Conservation (phyloP, 768 basidiomycete species). For the Krasilnikovozyma curviuscula region DNA sequence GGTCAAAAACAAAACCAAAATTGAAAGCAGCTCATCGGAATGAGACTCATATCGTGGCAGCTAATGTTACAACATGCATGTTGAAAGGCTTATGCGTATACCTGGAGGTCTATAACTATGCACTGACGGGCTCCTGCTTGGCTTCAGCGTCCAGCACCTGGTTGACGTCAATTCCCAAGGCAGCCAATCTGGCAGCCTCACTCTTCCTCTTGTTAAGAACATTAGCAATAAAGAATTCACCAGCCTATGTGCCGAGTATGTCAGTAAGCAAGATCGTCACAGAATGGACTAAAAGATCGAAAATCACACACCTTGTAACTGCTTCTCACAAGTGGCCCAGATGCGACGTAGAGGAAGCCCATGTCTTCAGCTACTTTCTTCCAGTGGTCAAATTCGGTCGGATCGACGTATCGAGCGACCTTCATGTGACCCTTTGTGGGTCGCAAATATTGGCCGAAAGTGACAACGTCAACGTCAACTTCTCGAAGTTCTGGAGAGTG, state of each 20-base stretch:
- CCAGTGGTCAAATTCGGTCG: slow-evolving; percentile 82
- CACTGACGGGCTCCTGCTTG: too few species aligned
- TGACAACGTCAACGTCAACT: slow-evolving; percentile 83
- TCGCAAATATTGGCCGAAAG: slow-evolving; percentile 99
- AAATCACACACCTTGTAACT: slow-evolving; percentile 70
- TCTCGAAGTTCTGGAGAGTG: slow-evolving; percentile 56
- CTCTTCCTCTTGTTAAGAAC: slow-evolving; percentile 31
- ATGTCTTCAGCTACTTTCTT: slow-evolving; percentile 71
- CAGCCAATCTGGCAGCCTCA: slow-evolving; percentile 17
- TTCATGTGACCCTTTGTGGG: slow-evolving; percentile 99
- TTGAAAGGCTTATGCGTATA: too few species aligned
- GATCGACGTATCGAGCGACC: slow-evolving; percentile 87
- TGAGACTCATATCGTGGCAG: too few species aligned
- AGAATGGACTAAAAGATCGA: not conserved
- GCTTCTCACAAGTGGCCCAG: slow-evolving; percentile 84
- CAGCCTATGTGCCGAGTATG: slow-evolving; percentile 40
- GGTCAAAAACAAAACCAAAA: too few species aligned
- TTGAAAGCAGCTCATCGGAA: too few species aligned
- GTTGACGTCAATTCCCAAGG: too few species aligned
- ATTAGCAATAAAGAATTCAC: slow-evolving; percentile 87
- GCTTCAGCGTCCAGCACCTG: too few species aligned
- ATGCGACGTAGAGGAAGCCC: slow-evolving; percentile 94
- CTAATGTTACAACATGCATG: too few species aligned
- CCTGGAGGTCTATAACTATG: too few species aligned
- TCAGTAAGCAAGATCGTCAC: not conserved